Evolutionary conservation across 2,329 filamentous ascomycete species (phyloP), one percentile per base, ranked within the genome.

Genomic region (Diaporthe capsici): DNA sequence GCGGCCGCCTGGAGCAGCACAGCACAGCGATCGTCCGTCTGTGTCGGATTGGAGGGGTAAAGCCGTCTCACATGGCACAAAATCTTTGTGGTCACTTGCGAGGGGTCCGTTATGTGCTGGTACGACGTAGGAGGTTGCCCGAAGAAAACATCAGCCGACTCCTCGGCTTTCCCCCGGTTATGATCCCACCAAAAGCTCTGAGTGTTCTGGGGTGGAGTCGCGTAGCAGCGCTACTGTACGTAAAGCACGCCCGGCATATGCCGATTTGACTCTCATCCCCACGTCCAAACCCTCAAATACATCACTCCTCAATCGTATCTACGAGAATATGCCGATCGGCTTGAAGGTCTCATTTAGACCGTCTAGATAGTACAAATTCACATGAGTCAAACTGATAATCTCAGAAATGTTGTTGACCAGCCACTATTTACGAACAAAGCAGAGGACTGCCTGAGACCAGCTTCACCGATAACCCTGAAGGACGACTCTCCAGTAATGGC

Each of bases 91-190:
- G 15, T 39, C n/a, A 31, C 34, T 55, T 31, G 34, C 49, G 49
- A 55, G 65, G 7, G 65, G n/a, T 9, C 28, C 28, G 65, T 42
- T 10, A 9, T 39, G 49, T 42, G 65, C 34, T 42, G 65, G 65
- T 15, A 22, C 7, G 34, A 25, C 15, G 12, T 7, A 55, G 9
- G 20, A 31, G 49, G 65, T 55, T 28, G 49, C 10, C 34, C 47
- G n/a, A 28, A 25, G 49, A 55, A 68, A 55, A 42, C n/a, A 28
- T 53, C 47, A 31, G 31, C 13, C 47, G n/a, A 70, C 9, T 15
- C 25, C 65, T 70, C 65, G 65, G 65, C 65, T 70, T 70, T 70
- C 9, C 12, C 20, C 65, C 65, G 65, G n/a, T 15, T 17, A 55
- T 42, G 31, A 28, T 25, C 34, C 2, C 47, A 39, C 22, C 47